Percentiles rank a stretch among this genome's conserved stretches.
These are phyloP conservation scores for Camellia granthamiana DNA, from an alignment of 148 eudicot genomes.

Conservation along the genomic window DNA sequence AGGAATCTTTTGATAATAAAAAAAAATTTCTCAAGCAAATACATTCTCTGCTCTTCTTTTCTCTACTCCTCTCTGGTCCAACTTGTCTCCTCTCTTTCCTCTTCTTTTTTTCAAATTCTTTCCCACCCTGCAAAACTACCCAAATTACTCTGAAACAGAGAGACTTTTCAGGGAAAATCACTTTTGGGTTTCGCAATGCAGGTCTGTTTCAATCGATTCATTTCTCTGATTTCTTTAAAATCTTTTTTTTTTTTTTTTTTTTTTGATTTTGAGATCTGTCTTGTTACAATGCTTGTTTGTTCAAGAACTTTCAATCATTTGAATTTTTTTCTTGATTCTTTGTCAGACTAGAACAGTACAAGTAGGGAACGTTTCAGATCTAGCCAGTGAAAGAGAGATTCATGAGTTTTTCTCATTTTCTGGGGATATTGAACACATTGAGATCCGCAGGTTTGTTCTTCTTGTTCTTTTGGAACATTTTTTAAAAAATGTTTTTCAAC, in stretches of 20 bases:
- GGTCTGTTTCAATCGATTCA: conserved; percentile 13
- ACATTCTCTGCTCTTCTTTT: neutral
- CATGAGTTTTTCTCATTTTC: conserved; percentile 91
- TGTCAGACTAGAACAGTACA: conserved; percentile 67
- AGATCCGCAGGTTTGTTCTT: conserved; percentile 58
- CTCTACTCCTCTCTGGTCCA: neutral
- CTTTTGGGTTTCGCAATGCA: conserved; percentile 19
- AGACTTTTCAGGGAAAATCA: neutral
- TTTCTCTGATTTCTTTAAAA: neutral
- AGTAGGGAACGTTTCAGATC: conserved; percentile 87
- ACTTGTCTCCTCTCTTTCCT: neutral
- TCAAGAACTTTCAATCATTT: neutral
- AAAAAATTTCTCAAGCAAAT: neutral
- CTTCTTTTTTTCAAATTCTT: neutral
- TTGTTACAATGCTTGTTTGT: neutral
- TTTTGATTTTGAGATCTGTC: neutral
- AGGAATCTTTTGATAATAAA: no score
- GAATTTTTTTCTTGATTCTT: neutral
- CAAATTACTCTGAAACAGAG: neutral
- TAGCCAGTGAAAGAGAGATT: conserved; percentile 82
- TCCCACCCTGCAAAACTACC: neutral
- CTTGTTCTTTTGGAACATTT: neutral
- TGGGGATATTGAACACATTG: conserved; percentile 75
- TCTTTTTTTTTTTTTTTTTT: no score
- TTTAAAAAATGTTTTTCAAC: neutral